phyloP scores from a whole-genome alignment of 805 yeast genomes.

The Starmera quercuum region DNA sequence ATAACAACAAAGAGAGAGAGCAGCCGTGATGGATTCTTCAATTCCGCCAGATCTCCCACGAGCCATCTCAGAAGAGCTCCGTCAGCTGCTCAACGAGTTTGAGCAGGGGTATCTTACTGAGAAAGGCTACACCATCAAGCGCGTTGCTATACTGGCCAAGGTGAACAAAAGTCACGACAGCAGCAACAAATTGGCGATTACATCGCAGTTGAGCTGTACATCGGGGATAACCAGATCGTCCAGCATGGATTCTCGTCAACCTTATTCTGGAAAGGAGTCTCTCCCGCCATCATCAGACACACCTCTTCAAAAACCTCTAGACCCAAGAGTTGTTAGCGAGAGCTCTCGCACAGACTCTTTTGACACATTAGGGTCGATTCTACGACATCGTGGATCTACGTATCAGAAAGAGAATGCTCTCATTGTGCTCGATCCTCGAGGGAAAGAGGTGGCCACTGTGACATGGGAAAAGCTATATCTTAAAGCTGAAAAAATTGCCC shows the following conservation, averaged over 20 bases:
- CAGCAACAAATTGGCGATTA: no score
- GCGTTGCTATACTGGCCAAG: constrained; percentile 31
- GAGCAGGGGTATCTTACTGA: constrained; percentile 67
- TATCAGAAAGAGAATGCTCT: constrained; percentile 67
- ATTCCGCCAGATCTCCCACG: constrained; percentile 6
- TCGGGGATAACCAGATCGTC: constrained; percentile 20
- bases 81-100: constrained; percentile 40
- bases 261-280: constrained; percentile 20
- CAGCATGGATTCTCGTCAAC: constrained; percentile 20
- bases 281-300: constrained; percentile 22
- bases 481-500: constrained; percentile 83
- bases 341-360: constrained; percentile 33
- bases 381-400: constrained; percentile 63
- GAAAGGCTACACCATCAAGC: constrained; percentile 61
- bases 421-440: constrained; percentile 63
- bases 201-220: constrained; percentile 17
- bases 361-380: constrained; percentile 61
- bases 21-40: not conserved
- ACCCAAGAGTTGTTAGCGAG: constrained; percentile 44
- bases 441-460: constrained; percentile 69
- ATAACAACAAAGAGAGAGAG: no score
- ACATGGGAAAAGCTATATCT: constrained; percentile 87
- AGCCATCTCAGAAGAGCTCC: constrained; percentile 19
- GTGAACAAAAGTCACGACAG: constrained; percentile 3
- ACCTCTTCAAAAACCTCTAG: constrained; percentile 37